Percentiles rank a stretch among this genome's conserved stretches.
phyloP scores from a whole-genome alignment of 2,329 filamentous ascomycete species.

The Metarhizium guizhouense region DNA sequence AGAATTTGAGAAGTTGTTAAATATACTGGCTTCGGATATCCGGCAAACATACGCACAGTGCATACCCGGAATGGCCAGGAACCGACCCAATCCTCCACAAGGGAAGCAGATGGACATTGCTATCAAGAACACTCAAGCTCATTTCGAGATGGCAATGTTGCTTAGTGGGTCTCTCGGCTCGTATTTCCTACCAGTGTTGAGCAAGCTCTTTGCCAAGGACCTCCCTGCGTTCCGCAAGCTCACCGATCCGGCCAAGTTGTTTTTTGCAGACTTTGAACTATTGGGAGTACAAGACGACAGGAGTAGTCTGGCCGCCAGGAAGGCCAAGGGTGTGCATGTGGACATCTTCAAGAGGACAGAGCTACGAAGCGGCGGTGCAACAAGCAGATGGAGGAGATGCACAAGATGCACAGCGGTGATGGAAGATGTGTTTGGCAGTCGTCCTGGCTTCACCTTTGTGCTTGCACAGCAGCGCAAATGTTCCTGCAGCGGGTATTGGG shows the following conservation, averaged over 20 bases:
- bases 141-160: conserved; percentile 44
- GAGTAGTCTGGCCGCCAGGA: conserved; percentile 32
- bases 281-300: conserved; percentile 56
- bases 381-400: conserved; percentile 27
- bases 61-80: conserved; percentile 34
- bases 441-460: conserved; percentile 44
- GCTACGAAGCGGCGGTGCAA: conserved; percentile 24
- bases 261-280: conserved; percentile 63
- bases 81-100: conserved; percentile 36
- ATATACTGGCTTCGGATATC: conserved; percentile 37
- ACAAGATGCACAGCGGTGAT: conserved; percentile 57
- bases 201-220: conserved; percentile 53
- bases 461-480: conserved; percentile 46
- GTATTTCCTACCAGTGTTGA: conserved; percentile 47
- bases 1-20: conserved; percentile 55
- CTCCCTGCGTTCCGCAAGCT: conserved; percentile 48
- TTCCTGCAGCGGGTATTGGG: conserved; percentile 46
- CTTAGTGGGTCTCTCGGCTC: conserved; percentile 37
- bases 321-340: conserved; percentile 30
- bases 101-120: conserved; percentile 33
- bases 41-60: conserved; percentile 39
- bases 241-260: conserved; percentile 58
- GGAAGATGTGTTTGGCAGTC: conserved; percentile 43
- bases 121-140: conserved; percentile 36
- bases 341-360: conserved; percentile 53